Base-by-base conservation (phyloP, 2,329 filamentous ascomycete genomes). In the Pseudogymnoascus sp. region DNA sequence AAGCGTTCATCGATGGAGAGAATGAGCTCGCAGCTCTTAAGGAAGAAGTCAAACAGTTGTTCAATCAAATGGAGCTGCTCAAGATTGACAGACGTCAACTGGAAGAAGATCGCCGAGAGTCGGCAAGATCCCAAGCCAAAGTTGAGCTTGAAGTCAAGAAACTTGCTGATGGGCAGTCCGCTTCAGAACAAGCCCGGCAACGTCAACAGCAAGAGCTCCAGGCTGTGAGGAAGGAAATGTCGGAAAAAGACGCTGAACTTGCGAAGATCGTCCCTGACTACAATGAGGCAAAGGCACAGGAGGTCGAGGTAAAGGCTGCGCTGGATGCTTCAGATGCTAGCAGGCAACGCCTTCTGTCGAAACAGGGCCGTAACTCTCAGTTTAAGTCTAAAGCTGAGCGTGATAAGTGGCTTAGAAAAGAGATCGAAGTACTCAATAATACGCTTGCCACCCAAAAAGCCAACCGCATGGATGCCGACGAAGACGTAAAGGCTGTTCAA, bases 381-480 rank as follows among this genome's bases (percentile, higher is more conserved):
- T 99, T 96, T 73, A 88, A 82, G 69, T 95, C 84, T 71, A 96
- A 96, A 76, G 82, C 83, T 7, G 90, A 97, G 70, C 86, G 95
- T 41, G 92, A 99, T 71, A 82, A 83, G 34, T 96, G 84, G 79
- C 77, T 99, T 57, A 84, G 83, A 62, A 81, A 83, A 63, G 88
- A 96, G 73, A 89, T 97, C 60, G 79, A 88, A 45, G 88, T 95
- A 34, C 82, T 92, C 59, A 88, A 90, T 65, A 77, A 83, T 34
- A 88, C 88, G 4, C 77, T 96, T 28, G 86, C 85, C 34, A 86
- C 84, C 13, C 88, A 95, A 66, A 94, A 92, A 70, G 88, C 89
- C 19, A 91, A 95, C 63, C 83, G 88, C 34, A 82, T 92, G 70
- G 89, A 95, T 67, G 89, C 89, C 0, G 83, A 87, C 41, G 91